Evolutionary conservation across 2,329 filamentous ascomycete genomes (phyloP).

Genomic region (Coniochaeta hoffmannii): DNA sequence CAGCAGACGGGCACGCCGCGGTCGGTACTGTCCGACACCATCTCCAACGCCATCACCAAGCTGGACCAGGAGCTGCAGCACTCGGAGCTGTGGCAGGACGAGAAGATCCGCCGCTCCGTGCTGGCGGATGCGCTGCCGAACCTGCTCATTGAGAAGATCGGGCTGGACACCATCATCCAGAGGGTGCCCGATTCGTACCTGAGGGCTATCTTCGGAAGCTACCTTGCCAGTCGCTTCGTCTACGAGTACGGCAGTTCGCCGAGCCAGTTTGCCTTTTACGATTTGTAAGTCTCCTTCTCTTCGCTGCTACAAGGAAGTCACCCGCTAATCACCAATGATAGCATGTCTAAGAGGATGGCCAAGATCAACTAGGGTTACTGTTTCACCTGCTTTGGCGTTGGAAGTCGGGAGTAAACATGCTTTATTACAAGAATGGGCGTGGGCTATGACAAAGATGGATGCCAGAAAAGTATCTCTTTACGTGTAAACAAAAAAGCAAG

Average conservation of each 20-base stretch:
- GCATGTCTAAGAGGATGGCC: constrained; percentile 60
- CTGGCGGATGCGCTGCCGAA: constrained; percentile 80
- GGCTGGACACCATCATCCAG: constrained; percentile 76
- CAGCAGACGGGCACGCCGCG: constrained; percentile 71
- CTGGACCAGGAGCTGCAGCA: constrained; percentile 94
- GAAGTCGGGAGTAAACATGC: background rate
- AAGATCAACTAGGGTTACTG: constrained; percentile 25
- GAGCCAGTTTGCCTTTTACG: constrained; percentile 96
- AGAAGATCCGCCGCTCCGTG: constrained; percentile 68
- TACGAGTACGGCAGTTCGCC: constrained; percentile 91
- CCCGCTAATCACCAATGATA: constrained; percentile 29
- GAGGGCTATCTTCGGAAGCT: constrained; percentile 91
- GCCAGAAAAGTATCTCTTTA: background rate
- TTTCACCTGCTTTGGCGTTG: background rate
- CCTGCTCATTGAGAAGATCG: constrained; percentile 80
- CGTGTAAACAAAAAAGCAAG: background rate
- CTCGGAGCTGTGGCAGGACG: constrained; percentile 84
- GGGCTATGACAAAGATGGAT: background rate
- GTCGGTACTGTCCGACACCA: constrained; percentile 83
- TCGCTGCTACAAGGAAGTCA: background rate
- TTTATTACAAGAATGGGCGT: background rate
- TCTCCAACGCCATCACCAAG: constrained; percentile 89
- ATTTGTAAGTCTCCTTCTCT: constrained; percentile 63
- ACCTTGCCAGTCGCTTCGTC: constrained; percentile 89
- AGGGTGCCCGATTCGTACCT: constrained; percentile 90